Conservation (phyloP, 495 filamentous ascomycete species). For the Aspergillus bertholletiae region DNA sequence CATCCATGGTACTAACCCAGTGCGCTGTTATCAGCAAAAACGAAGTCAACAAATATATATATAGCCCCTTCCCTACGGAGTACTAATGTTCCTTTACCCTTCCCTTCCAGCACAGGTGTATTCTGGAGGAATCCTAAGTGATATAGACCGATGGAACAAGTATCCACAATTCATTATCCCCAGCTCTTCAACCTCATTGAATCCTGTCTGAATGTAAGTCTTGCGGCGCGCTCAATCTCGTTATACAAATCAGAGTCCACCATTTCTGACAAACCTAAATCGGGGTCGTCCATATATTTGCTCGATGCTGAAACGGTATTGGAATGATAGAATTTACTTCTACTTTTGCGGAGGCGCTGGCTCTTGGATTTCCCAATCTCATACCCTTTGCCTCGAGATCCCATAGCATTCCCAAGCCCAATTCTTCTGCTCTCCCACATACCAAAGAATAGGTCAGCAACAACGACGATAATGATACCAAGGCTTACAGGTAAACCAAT, state of each 20-base stretch:
- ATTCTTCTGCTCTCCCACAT: constrained; percentile 23
- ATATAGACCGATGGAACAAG: too few relatives aligned
- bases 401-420: constrained; percentile 12
- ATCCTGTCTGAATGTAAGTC: constrained; percentile 12
- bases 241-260: constrained; percentile 6
- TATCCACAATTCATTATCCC: background rate
- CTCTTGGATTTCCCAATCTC: constrained; percentile 17
- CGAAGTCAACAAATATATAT: too few relatives aligned
- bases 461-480: constrained; percentile 17
- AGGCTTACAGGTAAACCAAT: constrained; percentile 24
- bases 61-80: too few relatives aligned
- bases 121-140: too few relatives aligned
- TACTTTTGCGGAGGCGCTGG: constrained; percentile 8
- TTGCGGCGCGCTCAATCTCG: constrained; percentile 9
- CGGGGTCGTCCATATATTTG: constrained; percentile 13
- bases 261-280: constrained; percentile 10
- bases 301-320: constrained; percentile 3
- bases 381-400: constrained; percentile 16
- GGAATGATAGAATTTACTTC: background rate
- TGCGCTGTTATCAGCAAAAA: too few relatives aligned
- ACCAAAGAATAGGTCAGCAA: constrained; percentile 20
- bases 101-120: too few relatives aligned
- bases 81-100: too few relatives aligned
- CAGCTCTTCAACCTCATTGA: constrained; percentile 18
- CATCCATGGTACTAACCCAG: too few relatives aligned